phyloP scores from a whole-genome alignment of 139 green algal genomes.

The Picocystis salinarum region DNA sequence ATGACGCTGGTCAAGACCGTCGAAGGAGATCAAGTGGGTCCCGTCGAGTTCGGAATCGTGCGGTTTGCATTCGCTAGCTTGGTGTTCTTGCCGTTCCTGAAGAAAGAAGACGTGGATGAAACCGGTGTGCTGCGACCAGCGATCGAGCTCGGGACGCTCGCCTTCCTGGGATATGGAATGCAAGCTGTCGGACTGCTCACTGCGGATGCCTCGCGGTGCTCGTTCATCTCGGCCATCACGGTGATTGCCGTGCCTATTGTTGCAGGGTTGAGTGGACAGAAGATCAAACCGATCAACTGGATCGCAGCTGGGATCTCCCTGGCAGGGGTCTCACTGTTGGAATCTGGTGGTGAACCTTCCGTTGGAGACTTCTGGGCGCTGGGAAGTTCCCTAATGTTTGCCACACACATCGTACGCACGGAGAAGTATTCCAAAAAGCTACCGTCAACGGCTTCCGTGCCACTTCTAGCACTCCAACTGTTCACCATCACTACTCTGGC shows the following conservation, averaged over 20 bases:
- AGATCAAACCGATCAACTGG: conserved; percentile 40
- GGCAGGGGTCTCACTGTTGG: conserved; percentile 42
- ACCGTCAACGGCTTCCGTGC: conserved; percentile 4
- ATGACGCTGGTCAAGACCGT: conserved; percentile 7
- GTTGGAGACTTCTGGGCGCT: conserved; percentile 44
- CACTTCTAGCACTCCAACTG: conserved; percentile 24
- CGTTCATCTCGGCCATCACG: conserved; percentile 61
- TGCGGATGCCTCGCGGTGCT: conserved; percentile 41
- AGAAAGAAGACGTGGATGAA: conserved; percentile 1
- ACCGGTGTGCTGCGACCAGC: neutral
- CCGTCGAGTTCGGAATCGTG: conserved; percentile 2
- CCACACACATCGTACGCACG: conserved; percentile 34
- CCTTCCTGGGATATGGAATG: conserved; percentile 10
- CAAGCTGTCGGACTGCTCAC: conserved; percentile 38
- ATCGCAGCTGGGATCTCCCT: conserved; percentile 28
- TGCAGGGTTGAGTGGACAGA: conserved; percentile 30
- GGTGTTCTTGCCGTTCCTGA: conserved; percentile 2
- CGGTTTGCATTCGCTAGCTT: neutral
- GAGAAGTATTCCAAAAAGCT: conserved; percentile 19
- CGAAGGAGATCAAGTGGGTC: neutral
- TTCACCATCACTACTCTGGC: too few species aligned
- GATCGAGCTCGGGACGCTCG: conserved; percentile 10
- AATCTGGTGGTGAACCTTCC: conserved; percentile 19
- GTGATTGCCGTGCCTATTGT: conserved; percentile 61
- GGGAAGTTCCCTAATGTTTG: conserved; percentile 46